These are phyloP conservation scores for Ensete glaucum DNA, from an alignment of 176 grass and related monocot genomes.

Conservation along the genomic window DNA sequence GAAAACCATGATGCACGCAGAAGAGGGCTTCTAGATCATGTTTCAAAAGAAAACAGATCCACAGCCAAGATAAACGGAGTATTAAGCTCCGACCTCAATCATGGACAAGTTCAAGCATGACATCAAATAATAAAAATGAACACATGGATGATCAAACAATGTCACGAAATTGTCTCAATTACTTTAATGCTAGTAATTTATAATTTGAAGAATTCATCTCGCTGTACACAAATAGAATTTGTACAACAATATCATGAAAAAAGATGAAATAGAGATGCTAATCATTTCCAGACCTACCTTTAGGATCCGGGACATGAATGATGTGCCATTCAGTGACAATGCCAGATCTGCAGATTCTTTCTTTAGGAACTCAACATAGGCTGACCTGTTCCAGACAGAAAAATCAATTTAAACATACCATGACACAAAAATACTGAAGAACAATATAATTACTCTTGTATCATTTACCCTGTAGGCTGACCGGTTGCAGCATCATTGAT, in stretches of 20 bases:
- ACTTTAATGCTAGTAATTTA: too few species aligned
- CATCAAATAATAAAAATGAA: not conserved
- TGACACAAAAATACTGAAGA: constrained; percentile 1
- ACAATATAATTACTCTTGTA: constrained; percentile 6
- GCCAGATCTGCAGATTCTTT: constrained; percentile 82
- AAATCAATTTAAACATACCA: not conserved
- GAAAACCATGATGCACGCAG: too few species aligned
- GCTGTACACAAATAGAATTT: not conserved
- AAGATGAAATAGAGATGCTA: not conserved
- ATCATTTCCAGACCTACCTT: constrained; percentile 40
- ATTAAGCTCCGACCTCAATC: too few species aligned
- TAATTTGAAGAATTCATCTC: not conserved
- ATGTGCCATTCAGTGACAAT: constrained; percentile 83
- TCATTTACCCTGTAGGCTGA: constrained; percentile 77
- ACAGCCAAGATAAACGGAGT: too few species aligned
- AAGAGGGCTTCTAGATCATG: too few species aligned
- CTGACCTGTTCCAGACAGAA: constrained; percentile 39
- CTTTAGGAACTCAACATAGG: constrained; percentile 80
- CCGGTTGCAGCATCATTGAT: constrained; percentile 73
- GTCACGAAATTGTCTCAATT: not conserved
- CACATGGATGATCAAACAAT: not conserved
- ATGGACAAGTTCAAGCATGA: too few species aligned
- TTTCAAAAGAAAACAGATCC: too few species aligned
- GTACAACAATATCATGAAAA: not conserved
- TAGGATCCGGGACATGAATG: constrained; percentile 88